A percentile compares a stretch with the other conserved stretches of the same genome.
phyloP scores from a whole-genome alignment of 805 yeast species.

The Jamesozyma hellenica region DNA sequence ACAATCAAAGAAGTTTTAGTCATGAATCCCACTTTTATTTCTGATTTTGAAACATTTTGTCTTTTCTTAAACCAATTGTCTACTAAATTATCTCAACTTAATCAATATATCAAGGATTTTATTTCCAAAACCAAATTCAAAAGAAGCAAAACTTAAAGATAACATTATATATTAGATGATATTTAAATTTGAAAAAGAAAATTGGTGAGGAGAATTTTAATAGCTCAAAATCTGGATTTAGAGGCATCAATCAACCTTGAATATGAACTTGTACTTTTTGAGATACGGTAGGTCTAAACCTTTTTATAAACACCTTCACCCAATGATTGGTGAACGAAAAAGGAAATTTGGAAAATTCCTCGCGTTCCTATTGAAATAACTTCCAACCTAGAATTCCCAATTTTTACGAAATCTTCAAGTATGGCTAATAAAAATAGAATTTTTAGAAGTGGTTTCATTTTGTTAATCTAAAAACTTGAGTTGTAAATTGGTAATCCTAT shows the following conservation, averaged over 20 bases:
- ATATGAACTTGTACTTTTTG: conserved; percentile 35
- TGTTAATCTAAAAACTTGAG: too few species aligned
- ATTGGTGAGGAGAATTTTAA: conserved; percentile 41
- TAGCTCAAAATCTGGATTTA: conserved; percentile 28
- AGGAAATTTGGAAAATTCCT: too few species aligned
- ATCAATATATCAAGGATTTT: conserved; percentile 37
- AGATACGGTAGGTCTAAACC: conserved; percentile 20
- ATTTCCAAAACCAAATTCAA: conserved; percentile 65
- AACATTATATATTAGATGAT: conserved; percentile 29
- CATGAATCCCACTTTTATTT: conserved; percentile 50
- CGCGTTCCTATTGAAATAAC: too few species aligned
- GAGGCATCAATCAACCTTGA: conserved; percentile 23
- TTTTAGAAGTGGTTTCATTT: too few species aligned
- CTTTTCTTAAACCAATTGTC: conserved; percentile 36
- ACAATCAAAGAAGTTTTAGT: conserved; percentile 49
- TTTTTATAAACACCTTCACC: conserved; percentile 51
- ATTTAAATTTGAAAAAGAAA: conserved; percentile 34
- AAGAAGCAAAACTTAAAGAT: conserved; percentile 53
- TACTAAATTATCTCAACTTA: conserved; percentile 44
- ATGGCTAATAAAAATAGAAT: too few species aligned
- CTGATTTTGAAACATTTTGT: conserved; percentile 42
- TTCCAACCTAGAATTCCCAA: too few species aligned
- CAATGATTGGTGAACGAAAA: conserved; percentile 58
- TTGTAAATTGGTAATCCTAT: too few species aligned
- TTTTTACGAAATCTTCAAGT: too few species aligned